Evolutionary conservation across 2,329 filamentous ascomycete genomes (phyloP).

Genomic region (Incumbomyces delicatus): DNA sequence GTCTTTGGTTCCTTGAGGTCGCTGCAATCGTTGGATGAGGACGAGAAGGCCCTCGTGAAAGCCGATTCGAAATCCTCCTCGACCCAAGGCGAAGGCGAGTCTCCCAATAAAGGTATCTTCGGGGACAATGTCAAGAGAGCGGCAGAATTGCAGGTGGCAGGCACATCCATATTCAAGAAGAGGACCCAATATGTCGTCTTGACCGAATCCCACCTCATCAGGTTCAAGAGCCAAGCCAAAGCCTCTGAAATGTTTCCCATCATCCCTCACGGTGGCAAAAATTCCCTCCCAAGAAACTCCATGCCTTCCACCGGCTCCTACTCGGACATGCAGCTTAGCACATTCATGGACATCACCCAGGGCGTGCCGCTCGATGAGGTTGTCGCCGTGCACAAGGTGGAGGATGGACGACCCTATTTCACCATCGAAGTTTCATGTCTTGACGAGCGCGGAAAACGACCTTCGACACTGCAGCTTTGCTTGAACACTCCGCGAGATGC

Average conservation of each 20-base stretch:
- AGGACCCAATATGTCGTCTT: constrained; percentile 64
- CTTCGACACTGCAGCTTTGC: constrained; percentile 55
- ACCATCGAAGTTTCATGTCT: constrained; percentile 59
- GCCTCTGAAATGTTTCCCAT: constrained; percentile 54
- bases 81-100: constrained; percentile 36
- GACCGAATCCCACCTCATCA: constrained; percentile 57
- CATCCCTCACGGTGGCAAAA: constrained; percentile 32
- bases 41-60: constrained; percentile 40
- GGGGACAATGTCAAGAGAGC: constrained; percentile 49
- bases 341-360: constrained; percentile 45
- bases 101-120: constrained; percentile 26
- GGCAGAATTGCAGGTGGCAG: constrained; percentile 61
- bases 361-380: constrained; percentile 55
- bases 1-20: constrained; percentile 51
- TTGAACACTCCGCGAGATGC: constrained; percentile 55
- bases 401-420: constrained; percentile 57
- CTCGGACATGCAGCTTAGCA: constrained; percentile 51
- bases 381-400: constrained; percentile 56
- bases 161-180: constrained; percentile 56
- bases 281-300: constrained; percentile 41
- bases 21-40: constrained; percentile 42
- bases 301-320: constrained; percentile 51
- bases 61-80: constrained; percentile 44
- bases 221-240: constrained; percentile 58
- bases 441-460: constrained; percentile 54